Base-by-base conservation (phyloP, 176 grass and related monocot genomes). In the Avena atlantica region DNA sequence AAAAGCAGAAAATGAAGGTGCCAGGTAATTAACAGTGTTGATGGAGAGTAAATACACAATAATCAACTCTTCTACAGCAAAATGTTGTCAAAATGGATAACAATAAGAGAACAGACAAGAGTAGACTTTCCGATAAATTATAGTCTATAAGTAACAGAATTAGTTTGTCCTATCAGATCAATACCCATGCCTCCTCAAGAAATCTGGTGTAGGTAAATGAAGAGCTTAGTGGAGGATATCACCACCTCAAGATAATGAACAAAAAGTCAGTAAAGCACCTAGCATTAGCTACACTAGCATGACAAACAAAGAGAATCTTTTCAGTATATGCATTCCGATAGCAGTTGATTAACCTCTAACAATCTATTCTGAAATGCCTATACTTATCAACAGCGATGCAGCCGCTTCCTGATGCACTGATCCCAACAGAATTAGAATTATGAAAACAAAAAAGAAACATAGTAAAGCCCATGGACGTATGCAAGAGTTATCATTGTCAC, bases 171-270 rank as follows among this genome's bases (percentile, higher is more conserved):
- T 49, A 31, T 51, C 31, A 21, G 56, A 75, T 64, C 17, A 6
- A 48, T 45, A 56, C 17, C 56, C 44, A 66, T 68, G 45, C 24
- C 25, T 42, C 37, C 37, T 57, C 60, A 61, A 49, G 6, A 47
- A 76, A 78, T 82, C 8, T 82, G 14, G 78, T 45, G 50, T 90
- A 51, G 7, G 70, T 58, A 70, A 76, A 78, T 6, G 42, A 73
- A 70, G 37, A 42, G 61, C 68, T 21, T 52, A 47, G 49, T 53
- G 16, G 29, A 12, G 44, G 70, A 74, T 31, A 49, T 72, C 37
- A 78, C 49, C 62, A 31, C 58, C 60, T 48, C 44, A 5, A 72
- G 20, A 74, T 76, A 76, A 81, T 59, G 48, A 48, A 74, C 47
- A 21, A 47, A 79, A 73, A 63, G 56, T 61, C 1, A 20, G 56